Evolutionary conservation across 2,329 filamentous ascomycete genomes (phyloP).

Genomic region (Diaporthe citrichinensis): DNA sequence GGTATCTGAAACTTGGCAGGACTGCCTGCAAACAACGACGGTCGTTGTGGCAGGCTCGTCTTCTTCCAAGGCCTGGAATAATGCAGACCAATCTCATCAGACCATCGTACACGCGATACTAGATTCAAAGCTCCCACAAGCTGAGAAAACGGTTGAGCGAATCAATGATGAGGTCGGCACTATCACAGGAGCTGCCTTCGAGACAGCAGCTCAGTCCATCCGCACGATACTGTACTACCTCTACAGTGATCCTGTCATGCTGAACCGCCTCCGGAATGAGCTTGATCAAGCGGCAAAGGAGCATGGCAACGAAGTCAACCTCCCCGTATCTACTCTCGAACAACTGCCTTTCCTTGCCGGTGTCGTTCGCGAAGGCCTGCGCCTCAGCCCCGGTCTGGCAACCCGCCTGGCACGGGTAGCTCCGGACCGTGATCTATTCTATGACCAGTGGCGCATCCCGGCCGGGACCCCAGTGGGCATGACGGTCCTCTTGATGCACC

Average conservation of each 20-base stretch:
- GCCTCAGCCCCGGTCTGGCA: conserved; percentile 58
- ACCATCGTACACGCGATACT: conserved; percentile 18
- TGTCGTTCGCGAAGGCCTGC: conserved; percentile 59
- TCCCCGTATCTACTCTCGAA: conserved; percentile 47
- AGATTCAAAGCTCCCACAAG: conserved; percentile 46
- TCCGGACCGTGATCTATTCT: conserved; percentile 50
- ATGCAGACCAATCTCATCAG: conserved; percentile 46
- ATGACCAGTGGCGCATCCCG: conserved; percentile 46
- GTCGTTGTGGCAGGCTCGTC: conserved; percentile 21
- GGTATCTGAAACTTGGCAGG: no score
- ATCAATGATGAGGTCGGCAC: conserved; percentile 51
- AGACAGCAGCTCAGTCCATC: conserved; percentile 55
- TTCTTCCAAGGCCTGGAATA: conserved; percentile 35
- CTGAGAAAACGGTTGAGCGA: conserved; percentile 52
- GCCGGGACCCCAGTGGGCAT: conserved; percentile 48
- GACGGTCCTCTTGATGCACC: conserved; percentile 46
- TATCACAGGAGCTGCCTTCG: conserved; percentile 53
- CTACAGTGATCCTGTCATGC: conserved; percentile 49
- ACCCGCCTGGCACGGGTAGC: conserved; percentile 55
- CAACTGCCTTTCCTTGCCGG: conserved; percentile 57
- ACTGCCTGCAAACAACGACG: conserved; percentile 27
- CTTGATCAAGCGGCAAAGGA: conserved; percentile 44
- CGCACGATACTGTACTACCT: conserved; percentile 53
- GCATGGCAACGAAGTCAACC: not conserved
- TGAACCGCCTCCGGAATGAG: conserved; percentile 51